Base-by-base conservation (phyloP, 2,329 filamentous ascomycete genomes). In the Hymenoscyphus occultus region DNA sequence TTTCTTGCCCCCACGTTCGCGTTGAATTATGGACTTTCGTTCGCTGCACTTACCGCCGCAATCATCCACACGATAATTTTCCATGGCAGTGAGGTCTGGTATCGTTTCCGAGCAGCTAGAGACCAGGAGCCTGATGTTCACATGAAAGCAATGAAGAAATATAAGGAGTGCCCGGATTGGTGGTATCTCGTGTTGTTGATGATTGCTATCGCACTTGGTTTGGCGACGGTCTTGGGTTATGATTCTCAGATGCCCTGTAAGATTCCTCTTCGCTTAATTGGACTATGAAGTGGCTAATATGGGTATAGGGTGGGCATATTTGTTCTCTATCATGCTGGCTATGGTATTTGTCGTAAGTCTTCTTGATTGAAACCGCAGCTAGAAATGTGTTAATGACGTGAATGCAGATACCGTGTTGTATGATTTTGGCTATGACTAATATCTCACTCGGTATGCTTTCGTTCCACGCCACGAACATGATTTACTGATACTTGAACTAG, bases 1-100 rank as follows among this genome's bases (percentile, higher is more conserved):
- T 90, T 89, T 70, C 80, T 92, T 56, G 90, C 89, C 66, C 91
- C 89, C 0, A 89, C 89, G 0, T 92, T 91, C 73, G 84, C 87
- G 67, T 77, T 92, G 65, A 81, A 83, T 0, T 92, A 92, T 70
- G 90, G 89, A 0, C 77, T 92, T 1, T 90, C 87, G 0, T 92
- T 92, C 73, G 90, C 90, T 3, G 84, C 88, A 61, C 89, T 92
- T 51, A 81, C 89, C 0, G 84, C 89, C 0, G 81, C 91, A 1
- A 77, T 92, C 31, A 83, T 90, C 0, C 86, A 91, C 71, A 89
- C 86, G 0, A 85, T 80, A 65, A 78, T 92, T 3, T 85, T 91
- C 75, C 85, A 92, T 66, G 83, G 90, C 28, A 81, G 84, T 67
- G 84, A 86, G 63, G 86, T 92, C 56, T 88, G 86, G 85, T 78